Conservation (phyloP, 2,329 filamentous ascomycete species). For the Diaporthe citriasiana region DNA sequence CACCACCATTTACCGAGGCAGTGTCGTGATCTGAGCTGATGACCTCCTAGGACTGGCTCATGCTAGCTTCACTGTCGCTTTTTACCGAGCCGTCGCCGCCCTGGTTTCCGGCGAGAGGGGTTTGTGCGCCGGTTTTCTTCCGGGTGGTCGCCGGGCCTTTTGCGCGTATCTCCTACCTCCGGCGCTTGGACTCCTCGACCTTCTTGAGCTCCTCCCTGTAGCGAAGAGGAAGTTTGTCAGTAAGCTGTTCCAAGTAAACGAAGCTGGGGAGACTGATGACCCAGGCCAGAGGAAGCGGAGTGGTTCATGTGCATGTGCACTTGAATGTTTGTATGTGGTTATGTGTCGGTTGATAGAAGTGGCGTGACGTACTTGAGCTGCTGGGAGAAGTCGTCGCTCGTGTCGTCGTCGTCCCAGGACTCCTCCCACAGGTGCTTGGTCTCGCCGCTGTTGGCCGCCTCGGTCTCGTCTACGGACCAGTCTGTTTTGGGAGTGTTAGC, state of each 20-base stretch:
- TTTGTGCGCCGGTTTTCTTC: slow-evolving; percentile 1
- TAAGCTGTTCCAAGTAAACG: background rate
- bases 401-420: slow-evolving; percentile 99
- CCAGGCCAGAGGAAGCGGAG: background rate
- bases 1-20: background rate
- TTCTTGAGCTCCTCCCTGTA: slow-evolving; percentile 92
- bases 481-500: slow-evolving; percentile 65
- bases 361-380: slow-evolving; percentile 83
- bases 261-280: too few species aligned
- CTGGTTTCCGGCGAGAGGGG: background rate
- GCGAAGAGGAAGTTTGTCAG: background rate
- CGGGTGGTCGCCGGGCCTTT: background rate
- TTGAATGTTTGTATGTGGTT: background rate
- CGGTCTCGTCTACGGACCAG: slow-evolving; percentile 92
- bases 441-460: slow-evolving; percentile 79
- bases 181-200: slow-evolving; percentile 82
- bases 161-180: slow-evolving; percentile 55
- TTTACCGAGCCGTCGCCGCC: background rate
- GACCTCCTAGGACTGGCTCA: slow-evolving; percentile 7
- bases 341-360: background rate
- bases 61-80: background rate
- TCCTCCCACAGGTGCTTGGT: slow-evolving; percentile 94
- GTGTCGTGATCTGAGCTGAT: background rate
- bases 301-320: background rate
- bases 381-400: slow-evolving; percentile 93